phyloP scores from a whole-genome alignment of 2,329 filamentous ascomycete genomes.

The Fusarium pseudograminearum region DNA sequence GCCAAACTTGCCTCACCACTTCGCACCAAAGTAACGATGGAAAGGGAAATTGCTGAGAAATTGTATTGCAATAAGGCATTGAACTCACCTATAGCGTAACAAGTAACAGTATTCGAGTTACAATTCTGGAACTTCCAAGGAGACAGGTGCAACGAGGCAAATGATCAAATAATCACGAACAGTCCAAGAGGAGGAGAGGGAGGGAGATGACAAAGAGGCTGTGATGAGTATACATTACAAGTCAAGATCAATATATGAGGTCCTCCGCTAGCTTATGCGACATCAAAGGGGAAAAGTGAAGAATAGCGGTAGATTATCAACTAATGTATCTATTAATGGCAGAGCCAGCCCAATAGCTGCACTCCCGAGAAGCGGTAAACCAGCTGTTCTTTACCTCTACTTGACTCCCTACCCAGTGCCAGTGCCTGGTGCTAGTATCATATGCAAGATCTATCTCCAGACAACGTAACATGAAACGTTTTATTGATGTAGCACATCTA shows the following conservation, averaged over 20 bases:
- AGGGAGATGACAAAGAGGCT: not conserved
- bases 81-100: not conserved
- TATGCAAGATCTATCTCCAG: not conserved
- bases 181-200: not conserved
- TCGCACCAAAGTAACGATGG: not conserved
- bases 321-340: not conserved
- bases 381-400: not conserved
- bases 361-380: not conserved
- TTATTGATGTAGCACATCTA: conserved; percentile 18
- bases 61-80: not conserved
- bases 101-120: conserved; percentile 15
- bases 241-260: not conserved
- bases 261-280: not conserved
- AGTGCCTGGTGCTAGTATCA: not conserved
- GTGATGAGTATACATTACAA: not conserved
- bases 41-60: not conserved
- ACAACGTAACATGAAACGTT: conserved; percentile 29
- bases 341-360: not conserved
- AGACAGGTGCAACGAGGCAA: conserved; percentile 11
- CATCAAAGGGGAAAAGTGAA: not conserved
- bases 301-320: not conserved
- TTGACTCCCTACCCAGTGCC: not conserved
- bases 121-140: conserved; percentile 1
- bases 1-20: conserved; percentile 23
- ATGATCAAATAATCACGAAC: conserved; percentile 1